Conservation (phyloP, 208 protist genomes). For the Lotmaria passim region DNA sequence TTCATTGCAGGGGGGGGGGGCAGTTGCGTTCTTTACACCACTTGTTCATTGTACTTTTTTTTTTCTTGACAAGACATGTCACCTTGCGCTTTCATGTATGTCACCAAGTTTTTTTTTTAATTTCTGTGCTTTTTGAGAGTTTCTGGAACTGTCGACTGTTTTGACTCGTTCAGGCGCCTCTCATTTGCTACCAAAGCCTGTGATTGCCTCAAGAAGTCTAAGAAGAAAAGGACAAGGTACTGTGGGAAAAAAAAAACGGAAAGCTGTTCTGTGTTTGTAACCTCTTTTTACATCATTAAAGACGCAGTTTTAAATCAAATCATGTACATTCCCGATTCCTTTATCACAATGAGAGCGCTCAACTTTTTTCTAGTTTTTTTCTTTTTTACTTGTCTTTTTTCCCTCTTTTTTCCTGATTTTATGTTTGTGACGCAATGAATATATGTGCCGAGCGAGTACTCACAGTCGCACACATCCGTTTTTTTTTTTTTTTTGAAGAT, state of each 20-base stretch:
- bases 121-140: constrained; percentile 2
- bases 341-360: neutral
- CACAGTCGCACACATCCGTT: neutral
- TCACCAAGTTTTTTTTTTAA: constrained; percentile 5
- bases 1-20: too few relatives aligned
- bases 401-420: constrained; percentile 1
- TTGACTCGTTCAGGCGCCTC: too few relatives aligned
- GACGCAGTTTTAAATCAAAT: neutral
- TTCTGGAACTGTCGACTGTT: neutral
- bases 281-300: constrained; percentile 7
- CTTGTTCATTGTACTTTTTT: too few relatives aligned
- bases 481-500: neutral
- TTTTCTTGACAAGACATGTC: too few relatives aligned
- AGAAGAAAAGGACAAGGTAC: neutral
- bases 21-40: too few relatives aligned
- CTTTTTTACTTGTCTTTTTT: neutral
- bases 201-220: neutral
- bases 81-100: too few relatives aligned
- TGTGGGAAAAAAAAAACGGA: neutral
- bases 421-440: neutral
- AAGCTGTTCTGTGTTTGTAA: neutral
- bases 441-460: neutral
- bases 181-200: too few relatives aligned
- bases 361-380: neutral
- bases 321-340: neutral